Evolutionary conservation across 73 alveolate genomes (phyloP).

Genomic region (Stentor roeselii): DNA sequence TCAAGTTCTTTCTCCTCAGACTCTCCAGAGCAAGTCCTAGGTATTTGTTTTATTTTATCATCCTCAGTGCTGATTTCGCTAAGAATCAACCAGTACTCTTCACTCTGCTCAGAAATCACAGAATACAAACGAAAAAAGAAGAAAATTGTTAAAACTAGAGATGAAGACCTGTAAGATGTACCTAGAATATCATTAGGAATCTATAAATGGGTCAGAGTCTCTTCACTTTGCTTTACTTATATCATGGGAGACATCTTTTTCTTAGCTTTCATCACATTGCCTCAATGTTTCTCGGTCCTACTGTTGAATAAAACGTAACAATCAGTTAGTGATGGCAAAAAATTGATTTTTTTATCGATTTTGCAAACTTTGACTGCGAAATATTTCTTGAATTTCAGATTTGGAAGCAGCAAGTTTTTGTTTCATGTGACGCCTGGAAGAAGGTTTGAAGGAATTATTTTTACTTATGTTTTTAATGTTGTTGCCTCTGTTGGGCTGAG

Average conservation of each 20-base stretch:
- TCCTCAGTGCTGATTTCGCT: background rate
- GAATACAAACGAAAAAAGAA: background rate
- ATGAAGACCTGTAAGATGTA: background rate
- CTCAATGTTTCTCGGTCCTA: background rate
- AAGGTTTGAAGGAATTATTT: slow-evolving; percentile 29
- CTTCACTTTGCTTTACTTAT: slow-evolving; percentile 5
- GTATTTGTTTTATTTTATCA: background rate
- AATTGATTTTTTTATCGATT: slow-evolving; percentile 9
- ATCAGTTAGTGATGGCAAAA: slow-evolving; percentile 1
- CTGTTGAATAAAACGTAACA: background rate
- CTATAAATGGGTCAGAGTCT: background rate
- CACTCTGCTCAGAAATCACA: background rate
- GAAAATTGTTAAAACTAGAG: background rate
- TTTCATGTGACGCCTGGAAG: slow-evolving; percentile 29
- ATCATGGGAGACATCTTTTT: slow-evolving; percentile 14
- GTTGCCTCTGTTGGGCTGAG: background rate
- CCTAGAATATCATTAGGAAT: background rate
- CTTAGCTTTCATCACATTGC: background rate
- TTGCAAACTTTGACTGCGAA: slow-evolving; percentile 24
- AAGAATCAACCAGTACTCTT: background rate
- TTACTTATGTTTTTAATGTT: slow-evolving; percentile 5
- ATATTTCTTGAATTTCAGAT: slow-evolving; percentile 17
- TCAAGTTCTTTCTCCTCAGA: background rate
- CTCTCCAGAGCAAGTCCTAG: background rate
- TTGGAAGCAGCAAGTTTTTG: slow-evolving; percentile 20